Evolutionary conservation across 1,284 basidiomycete genomes (phyloP).

Genomic region (Malassezia sp.): DNA sequence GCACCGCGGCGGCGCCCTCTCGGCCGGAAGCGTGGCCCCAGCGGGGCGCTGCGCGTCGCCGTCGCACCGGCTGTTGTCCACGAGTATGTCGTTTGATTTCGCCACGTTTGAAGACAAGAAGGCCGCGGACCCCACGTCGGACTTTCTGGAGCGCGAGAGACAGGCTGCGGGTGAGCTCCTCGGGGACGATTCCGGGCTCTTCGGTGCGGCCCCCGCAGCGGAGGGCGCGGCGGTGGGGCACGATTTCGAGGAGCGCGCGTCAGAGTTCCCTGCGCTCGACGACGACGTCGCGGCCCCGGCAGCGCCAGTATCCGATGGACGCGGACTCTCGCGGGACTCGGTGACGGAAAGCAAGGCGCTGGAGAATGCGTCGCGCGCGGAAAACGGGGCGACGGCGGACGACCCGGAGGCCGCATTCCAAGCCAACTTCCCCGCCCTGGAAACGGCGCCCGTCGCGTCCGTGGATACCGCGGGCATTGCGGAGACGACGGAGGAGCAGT

Average conservation of each 20-base stretch:
- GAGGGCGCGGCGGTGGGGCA: neutral
- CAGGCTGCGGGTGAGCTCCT: constrained; percentile 36
- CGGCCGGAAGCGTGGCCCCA: constrained; percentile 1
- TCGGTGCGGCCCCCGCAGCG: constrained; percentile 35
- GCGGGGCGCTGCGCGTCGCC: no score
- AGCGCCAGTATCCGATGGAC: constrained; percentile 5
- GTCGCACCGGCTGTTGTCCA: neutral
- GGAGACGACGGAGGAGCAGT: neutral
- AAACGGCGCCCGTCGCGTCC: neutral
- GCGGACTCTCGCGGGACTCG: constrained; percentile 3
- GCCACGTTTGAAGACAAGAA: constrained; percentile 6
- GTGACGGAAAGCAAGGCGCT: no score
- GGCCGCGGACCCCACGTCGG: constrained; percentile 35
- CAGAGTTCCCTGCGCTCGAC: constrained; percentile 52
- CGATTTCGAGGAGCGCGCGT: constrained; percentile 51
- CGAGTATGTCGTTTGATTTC: constrained; percentile 21
- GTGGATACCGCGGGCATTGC: neutral
- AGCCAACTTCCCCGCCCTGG: constrained; percentile 75
- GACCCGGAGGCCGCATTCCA: no score
- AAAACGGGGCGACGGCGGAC: no score
- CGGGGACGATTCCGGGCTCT: constrained; percentile 30
- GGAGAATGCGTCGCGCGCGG: no score
- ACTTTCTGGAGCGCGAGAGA: constrained; percentile 43
- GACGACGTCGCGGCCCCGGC: constrained; percentile 49
- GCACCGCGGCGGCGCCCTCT: neutral